Evolutionary conservation across 352 stramenopile genomes (phyloP).

Genomic region (Salisapilia sapeloensis): DNA sequence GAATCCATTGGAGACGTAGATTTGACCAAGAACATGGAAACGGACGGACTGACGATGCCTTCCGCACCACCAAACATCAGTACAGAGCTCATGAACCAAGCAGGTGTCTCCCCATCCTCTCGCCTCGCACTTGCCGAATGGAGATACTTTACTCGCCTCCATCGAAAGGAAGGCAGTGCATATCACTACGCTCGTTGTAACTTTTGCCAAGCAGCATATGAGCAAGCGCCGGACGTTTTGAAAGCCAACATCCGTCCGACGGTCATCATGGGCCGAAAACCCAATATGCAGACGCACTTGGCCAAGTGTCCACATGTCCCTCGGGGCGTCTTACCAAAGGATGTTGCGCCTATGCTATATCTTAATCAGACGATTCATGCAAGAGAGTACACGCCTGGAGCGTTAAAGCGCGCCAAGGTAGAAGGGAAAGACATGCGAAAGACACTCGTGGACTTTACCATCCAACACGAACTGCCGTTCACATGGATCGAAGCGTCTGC

Average conservation of each 20-base stretch:
- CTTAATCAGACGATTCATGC: neutral
- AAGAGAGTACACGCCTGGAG: slow-evolving; percentile 3
- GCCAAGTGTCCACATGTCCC: slow-evolving; percentile 57
- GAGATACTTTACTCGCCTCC: slow-evolving; percentile 58
- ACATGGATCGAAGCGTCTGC: slow-evolving; percentile 36
- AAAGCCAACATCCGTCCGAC: slow-evolving; percentile 28
- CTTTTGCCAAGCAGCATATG: slow-evolving; percentile 55
- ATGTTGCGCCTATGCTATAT: slow-evolving; percentile 2
- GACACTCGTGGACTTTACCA: slow-evolving; percentile 31
- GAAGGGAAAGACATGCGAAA: slow-evolving; percentile 9
- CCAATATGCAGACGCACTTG: slow-evolving; percentile 75
- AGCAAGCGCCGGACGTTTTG: slow-evolving; percentile 23
- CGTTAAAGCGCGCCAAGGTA: neutral
- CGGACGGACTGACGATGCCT: neutral
- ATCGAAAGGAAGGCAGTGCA: slow-evolving; percentile 52
- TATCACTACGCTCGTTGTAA: slow-evolving; percentile 71
- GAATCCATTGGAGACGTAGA: too few species aligned
- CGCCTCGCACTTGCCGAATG: slow-evolving; percentile 51
- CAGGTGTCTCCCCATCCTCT: slow-evolving; percentile 6
- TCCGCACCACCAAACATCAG: neutral
- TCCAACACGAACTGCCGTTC: slow-evolving; percentile 51
- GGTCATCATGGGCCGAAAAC: slow-evolving; percentile 54
- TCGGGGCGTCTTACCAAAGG: slow-evolving; percentile 16
- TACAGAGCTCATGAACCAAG: slow-evolving; percentile 2
- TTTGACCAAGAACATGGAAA: neutral